A percentile compares a stretch with the other conserved stretches of the same genome.
Evolutionary conservation across 352 stramenopile genomes (phyloP).

Genomic region (Globisporangium mamillatum): DNA sequence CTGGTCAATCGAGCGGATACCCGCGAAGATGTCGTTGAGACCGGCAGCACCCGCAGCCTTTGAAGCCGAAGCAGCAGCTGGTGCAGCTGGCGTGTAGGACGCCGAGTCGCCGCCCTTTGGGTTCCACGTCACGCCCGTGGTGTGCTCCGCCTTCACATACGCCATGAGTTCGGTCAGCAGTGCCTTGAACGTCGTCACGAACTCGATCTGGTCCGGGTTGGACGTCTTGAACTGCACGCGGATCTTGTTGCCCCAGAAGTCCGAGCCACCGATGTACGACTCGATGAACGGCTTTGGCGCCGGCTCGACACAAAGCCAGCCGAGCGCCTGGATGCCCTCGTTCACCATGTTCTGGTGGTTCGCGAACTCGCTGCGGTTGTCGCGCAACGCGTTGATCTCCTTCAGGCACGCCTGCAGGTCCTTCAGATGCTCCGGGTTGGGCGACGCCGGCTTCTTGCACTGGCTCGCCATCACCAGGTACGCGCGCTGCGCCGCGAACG

Average conservation of each 20-base stretch:
- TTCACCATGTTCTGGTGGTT: constrained; percentile 90
- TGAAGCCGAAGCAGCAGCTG: constrained; percentile 29
- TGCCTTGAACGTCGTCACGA: constrained; percentile 93
- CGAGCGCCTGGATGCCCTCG: constrained; percentile 80
- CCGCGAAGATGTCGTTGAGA: constrained; percentile 83
- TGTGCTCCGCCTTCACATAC: constrained; percentile 96
- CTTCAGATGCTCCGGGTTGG: constrained; percentile 68
- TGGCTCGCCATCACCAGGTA: constrained; percentile 91
- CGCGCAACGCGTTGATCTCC: constrained; percentile 73
- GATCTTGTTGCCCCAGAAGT: constrained; percentile 99
- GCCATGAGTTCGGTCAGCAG: constrained; percentile 88
- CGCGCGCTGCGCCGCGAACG: constrained; percentile 87
- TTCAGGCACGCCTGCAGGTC: constrained; percentile 75
- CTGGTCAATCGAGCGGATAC: constrained; percentile 88
- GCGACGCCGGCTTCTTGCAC: constrained; percentile 91
- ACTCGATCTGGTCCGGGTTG: constrained; percentile 89
- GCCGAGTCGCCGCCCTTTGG: constrained; percentile 62
- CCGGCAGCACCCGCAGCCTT: constrained; percentile 48
- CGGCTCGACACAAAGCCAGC: constrained; percentile 78
- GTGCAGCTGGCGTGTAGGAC: constrained; percentile 34
- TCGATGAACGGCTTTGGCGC: constrained; percentile 94
- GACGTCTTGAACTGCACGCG: constrained; percentile 95
- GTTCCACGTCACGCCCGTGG: constrained; percentile 94
- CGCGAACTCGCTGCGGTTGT: constrained; percentile 81
- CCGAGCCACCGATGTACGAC: constrained; percentile 91